These are phyloP conservation scores for Colletotrichum echinochloae DNA, from an alignment of 2,329 filamentous ascomycete species.

Conservation along the genomic window DNA sequence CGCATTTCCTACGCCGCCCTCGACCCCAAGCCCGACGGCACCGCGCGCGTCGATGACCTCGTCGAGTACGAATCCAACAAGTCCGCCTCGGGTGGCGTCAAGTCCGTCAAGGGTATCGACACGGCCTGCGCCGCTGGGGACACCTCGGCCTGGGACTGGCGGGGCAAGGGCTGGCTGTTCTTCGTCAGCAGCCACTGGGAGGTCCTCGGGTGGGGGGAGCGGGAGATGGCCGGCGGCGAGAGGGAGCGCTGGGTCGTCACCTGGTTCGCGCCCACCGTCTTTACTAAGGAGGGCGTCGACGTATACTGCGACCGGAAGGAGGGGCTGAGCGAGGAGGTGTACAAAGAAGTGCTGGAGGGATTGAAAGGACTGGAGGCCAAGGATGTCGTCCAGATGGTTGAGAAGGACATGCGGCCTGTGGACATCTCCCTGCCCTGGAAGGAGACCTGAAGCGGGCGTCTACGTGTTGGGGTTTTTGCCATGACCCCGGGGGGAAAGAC, in stretches of 20 bases:
- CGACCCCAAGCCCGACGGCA: constrained; percentile 52
- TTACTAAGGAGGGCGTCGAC: constrained; percentile 86
- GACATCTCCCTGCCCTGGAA: constrained; percentile 65
- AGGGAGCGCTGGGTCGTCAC: constrained; percentile 80
- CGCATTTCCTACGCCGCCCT: constrained; percentile 79
- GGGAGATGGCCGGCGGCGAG: constrained; percentile 52
- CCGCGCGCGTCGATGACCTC: constrained; percentile 73
- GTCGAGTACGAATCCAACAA: constrained; percentile 75
- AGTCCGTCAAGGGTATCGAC: constrained; percentile 75
- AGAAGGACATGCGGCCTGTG: constrained; percentile 62
- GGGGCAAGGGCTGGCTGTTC: constrained; percentile 79
- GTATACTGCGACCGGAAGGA: constrained; percentile 75
- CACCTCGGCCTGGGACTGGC: constrained; percentile 75
- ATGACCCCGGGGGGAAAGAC: neutral
- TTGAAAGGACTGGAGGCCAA: constrained; percentile 66
- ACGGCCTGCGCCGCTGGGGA: constrained; percentile 51
- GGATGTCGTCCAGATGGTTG: constrained; percentile 64
- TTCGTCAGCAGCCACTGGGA: constrained; percentile 85
- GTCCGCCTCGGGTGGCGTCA: constrained; percentile 57
- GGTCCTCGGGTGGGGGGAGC: constrained; percentile 79
- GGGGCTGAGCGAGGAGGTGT: constrained; percentile 69
- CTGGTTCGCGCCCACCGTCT: constrained; percentile 85
- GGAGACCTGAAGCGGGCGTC: constrained; percentile 40
- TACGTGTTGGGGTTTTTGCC: neutral
- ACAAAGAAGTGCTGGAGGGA: constrained; percentile 66